Evolutionary conservation across 306 rosid species (phyloP), one percentile per base, ranked within the genome.

Genomic region (Quercus rubra): DNA sequence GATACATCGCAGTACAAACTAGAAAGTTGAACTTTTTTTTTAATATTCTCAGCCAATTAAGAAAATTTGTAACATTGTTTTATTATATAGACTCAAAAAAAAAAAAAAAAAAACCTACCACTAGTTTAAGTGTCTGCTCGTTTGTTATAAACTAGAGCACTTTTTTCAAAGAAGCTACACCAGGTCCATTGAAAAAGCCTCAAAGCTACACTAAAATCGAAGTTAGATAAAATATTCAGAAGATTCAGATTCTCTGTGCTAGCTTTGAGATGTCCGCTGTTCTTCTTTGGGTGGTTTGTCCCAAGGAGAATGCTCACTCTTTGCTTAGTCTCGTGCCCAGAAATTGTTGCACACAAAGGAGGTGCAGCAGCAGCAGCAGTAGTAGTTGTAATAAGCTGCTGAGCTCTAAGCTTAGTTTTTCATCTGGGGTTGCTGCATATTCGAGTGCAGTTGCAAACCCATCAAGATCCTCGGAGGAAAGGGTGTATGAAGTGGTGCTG

Each of bases 401-500:
- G 73, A 81, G 85, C 71, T 74, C 86, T 14, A 83, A 73, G 55
- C 80, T 88, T 58, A 85, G 87, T 5, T 89, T 89, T 38, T 83
- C 88, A 5, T 77, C 67, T 14, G 74, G 88, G 82, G 55, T 83
- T 46, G 56, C 79, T 18, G 94, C 90, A 6, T 78, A 85, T 43
- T 84, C 98, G 19, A 85, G 87, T 51, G 91, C 87, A 7, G 81
- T 88, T 5, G 92, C 89, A 0, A 56, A 84, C 74, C 91, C 97
- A 30, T 68, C 91, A 27, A 88, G 97, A 55, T 84, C 99, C 5
- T 91, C 97, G 9, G 99, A 88, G 62, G 94, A 94, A 83, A 94
- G 79, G 82, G 99, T 94, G 31, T 94, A 94, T 80, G 96, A 92
- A 56, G 97, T 92, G 18, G 99, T 94, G 77, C 77, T 92, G 76